These are phyloP conservation scores for Cymbopogon flexuosus DNA, from an alignment of 202 grass and related monocot genomes.

Conservation along the genomic window DNA sequence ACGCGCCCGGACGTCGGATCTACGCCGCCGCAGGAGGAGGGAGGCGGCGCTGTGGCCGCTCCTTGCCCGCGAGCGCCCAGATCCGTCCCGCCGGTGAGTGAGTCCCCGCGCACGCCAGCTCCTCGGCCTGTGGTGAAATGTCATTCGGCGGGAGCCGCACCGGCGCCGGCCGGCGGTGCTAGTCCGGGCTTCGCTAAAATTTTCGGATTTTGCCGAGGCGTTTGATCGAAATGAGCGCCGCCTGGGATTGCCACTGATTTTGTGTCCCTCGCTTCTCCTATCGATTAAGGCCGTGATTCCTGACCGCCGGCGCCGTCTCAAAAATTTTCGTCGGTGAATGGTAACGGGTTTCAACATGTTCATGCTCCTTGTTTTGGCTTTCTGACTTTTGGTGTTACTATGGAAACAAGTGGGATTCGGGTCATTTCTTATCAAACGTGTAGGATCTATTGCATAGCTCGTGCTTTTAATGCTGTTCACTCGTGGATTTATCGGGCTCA, in stretches of 20 bases:
- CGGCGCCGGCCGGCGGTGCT: neutral
- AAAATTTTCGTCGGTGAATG: neutral
- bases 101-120: neutral
- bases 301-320: neutral
- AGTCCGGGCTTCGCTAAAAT: neutral
- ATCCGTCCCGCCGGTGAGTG: conserved; percentile 44
- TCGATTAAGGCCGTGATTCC: neutral
- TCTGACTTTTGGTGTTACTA: neutral
- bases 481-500: neutral
- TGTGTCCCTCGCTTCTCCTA: neutral
- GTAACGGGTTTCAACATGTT: neutral
- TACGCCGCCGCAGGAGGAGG: conserved; percentile 20
- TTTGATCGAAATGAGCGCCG: conserved; percentile 6
- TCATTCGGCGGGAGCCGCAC: neutral
- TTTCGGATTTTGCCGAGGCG: neutral
- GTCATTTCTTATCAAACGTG: neutral
- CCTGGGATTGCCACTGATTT: neutral
- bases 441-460: neutral
- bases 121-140: conserved; percentile 1
- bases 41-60: conserved; percentile 18
- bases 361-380: neutral
- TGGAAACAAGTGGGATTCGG: conserved; percentile 26
- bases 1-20: conserved; percentile 12
- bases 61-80: conserved; percentile 6
- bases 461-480: neutral